Conservation (phyloP, 768 basidiomycete species). For the Boletus fagicola region DNA sequence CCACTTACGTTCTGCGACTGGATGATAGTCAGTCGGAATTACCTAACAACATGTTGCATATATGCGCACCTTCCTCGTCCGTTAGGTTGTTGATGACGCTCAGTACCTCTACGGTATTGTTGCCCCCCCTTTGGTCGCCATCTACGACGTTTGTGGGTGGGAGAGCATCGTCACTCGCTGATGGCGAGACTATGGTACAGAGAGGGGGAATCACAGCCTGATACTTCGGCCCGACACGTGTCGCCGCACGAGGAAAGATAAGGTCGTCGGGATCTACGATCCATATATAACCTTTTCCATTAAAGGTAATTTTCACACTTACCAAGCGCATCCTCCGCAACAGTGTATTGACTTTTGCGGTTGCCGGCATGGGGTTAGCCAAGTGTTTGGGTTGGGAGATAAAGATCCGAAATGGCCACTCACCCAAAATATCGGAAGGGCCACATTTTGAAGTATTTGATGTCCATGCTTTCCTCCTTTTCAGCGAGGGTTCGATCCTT, state of each 20-base stretch:
- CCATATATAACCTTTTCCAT: slow-evolving; percentile 28
- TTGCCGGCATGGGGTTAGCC: slow-evolving; percentile 16
- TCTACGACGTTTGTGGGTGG: slow-evolving; percentile 14
- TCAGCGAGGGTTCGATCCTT: slow-evolving; percentile 74
- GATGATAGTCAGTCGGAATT: slow-evolving; percentile 23
- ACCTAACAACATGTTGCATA: slow-evolving; percentile 14
- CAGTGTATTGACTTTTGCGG: slow-evolving; percentile 70
- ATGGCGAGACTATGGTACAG: slow-evolving; percentile 38
- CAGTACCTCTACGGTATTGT: slow-evolving; percentile 70
- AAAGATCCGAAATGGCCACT: slow-evolving; percentile 27
- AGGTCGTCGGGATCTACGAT: slow-evolving; percentile 88
- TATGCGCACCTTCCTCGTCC: slow-evolving; percentile 61
- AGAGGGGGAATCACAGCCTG: slow-evolving; percentile 59
- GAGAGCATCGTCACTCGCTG: slow-evolving; percentile 14
- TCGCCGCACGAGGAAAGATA: slow-evolving; percentile 92
- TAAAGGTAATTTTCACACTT: slow-evolving; percentile 27
- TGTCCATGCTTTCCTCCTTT: slow-evolving; percentile 70
- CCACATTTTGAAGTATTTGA: slow-evolving; percentile 90
- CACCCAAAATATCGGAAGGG: slow-evolving; percentile 97
- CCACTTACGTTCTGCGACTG: slow-evolving; percentile 58
- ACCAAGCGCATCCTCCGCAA: slow-evolving; percentile 91
- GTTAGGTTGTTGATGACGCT: slow-evolving; percentile 64
- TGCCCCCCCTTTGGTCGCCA: slow-evolving; percentile 61
- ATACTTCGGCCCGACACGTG: slow-evolving; percentile 85
- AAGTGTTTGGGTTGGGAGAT: neutral